Evolutionary conservation across 495 filamentous ascomycete species (phyloP).

Genomic region (Staphylotrichum longicolle): DNA sequence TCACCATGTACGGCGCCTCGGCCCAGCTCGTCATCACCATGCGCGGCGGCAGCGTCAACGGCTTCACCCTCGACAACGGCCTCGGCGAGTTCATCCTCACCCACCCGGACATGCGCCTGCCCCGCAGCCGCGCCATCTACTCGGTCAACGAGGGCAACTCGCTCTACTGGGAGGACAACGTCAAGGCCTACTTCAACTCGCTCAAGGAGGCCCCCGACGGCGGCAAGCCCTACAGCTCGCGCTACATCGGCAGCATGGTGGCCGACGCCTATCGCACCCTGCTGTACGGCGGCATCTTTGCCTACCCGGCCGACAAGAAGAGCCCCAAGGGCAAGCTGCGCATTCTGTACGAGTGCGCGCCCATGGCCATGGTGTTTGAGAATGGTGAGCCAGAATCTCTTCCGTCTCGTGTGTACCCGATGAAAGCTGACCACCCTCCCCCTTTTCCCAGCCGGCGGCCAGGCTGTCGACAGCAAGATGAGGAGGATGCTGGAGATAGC

Average conservation of each 20-base stretch:
- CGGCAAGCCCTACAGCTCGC: slow-evolving; percentile 87
- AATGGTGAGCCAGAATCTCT: slow-evolving; percentile 63
- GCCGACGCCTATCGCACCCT: slow-evolving; percentile 96
- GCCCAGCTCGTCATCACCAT: slow-evolving; percentile 96
- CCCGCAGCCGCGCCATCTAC: slow-evolving; percentile 80
- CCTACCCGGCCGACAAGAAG: slow-evolving; percentile 97
- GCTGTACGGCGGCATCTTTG: slow-evolving; percentile 94
- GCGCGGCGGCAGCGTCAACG: slow-evolving; percentile 88
- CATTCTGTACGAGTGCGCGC: slow-evolving; percentile 97
- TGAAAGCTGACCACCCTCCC: slow-evolving; percentile 22
- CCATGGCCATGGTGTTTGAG: slow-evolving; percentile 99
- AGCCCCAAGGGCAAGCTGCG: slow-evolving; percentile 96
- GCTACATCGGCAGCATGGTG: slow-evolving; percentile 98
- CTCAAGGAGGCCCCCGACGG: slow-evolving; percentile 70
- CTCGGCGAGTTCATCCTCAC: slow-evolving; percentile 98
- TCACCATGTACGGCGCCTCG: slow-evolving; percentile 99
- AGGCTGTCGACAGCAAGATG: slow-evolving; percentile 87
- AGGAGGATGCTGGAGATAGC: slow-evolving; percentile 83
- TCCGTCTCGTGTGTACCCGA: neutral
- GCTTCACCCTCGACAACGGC: slow-evolving; percentile 93
- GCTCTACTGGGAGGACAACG: slow-evolving; percentile 88
- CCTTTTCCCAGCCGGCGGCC: slow-evolving; percentile 66
- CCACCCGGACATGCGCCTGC: slow-evolving; percentile 90
- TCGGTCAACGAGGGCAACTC: slow-evolving; percentile 98
- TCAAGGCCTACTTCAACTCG: slow-evolving; percentile 82